These are phyloP conservation scores for Rhizopogon sp. DNA, from an alignment of 768 basidiomycete species.

Conservation along the genomic window DNA sequence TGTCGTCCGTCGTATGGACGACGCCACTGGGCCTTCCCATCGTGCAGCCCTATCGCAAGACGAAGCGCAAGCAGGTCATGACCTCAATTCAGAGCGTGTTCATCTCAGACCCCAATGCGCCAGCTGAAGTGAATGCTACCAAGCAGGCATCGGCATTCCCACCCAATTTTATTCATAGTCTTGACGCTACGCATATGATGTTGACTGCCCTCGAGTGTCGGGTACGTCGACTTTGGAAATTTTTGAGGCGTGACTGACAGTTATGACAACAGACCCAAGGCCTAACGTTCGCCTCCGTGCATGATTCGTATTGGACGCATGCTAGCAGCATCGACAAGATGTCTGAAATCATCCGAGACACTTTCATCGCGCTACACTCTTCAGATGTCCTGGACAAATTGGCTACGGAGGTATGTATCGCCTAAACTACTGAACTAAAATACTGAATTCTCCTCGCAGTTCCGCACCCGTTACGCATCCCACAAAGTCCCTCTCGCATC, in stretches of 20 bases:
- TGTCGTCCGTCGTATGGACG: conserved; percentile 96
- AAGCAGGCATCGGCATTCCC: conserved; percentile 98
- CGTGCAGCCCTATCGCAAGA: conserved; percentile 92
- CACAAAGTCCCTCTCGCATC: conserved; percentile 58
- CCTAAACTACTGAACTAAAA: not conserved
- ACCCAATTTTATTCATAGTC: conserved; percentile 96
- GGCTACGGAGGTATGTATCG: conserved; percentile 56
- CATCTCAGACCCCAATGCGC: conserved; percentile 80
- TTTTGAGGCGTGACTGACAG: conserved; percentile 2
- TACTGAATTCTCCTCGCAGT: conserved; percentile 35
- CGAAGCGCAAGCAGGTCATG: conserved; percentile 74
- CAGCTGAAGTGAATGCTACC: conserved; percentile 70
- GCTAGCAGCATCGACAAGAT: conserved; percentile 82
- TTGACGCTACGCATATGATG: conserved; percentile 99
- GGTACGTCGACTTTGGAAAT: conserved; percentile 35
- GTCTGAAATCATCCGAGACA: conserved; percentile 85
- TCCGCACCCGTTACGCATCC: conserved; percentile 70
- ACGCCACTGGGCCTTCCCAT: conserved; percentile 93
- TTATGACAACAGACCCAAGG: conserved; percentile 47
- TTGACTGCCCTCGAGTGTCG: conserved; percentile 87
- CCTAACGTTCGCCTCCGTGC: conserved; percentile 90
- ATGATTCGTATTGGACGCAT: conserved; percentile 99
- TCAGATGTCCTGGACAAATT: conserved; percentile 78
- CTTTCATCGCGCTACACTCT: conserved; percentile 89
- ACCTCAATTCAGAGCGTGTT: conserved; percentile 84